Evolutionary conservation across 2,329 filamentous ascomycete genomes (phyloP).

Genomic region (Arachnomyces sp.): DNA sequence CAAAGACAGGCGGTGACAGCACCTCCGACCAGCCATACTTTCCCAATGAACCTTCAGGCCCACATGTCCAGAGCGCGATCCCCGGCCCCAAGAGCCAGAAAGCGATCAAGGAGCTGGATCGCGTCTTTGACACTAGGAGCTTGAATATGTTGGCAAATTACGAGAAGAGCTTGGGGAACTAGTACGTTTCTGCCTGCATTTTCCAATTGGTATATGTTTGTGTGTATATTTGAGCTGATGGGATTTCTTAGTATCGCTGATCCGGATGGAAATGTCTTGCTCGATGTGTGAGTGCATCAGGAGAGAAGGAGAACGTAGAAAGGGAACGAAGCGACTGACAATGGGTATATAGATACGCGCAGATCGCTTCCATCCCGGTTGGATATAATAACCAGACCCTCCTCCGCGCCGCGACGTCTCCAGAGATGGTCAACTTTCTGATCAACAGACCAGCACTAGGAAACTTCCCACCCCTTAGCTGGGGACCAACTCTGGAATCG

Average conservation of each 20-base stretch:
- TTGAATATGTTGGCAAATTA: constrained; percentile 79
- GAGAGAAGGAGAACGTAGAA: constrained; percentile 71
- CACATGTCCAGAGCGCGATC: constrained; percentile 52
- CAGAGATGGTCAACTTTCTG: constrained; percentile 70
- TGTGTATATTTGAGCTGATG: too few species aligned
- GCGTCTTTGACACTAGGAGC: constrained; percentile 78
- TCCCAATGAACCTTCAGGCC: constrained; percentile 51
- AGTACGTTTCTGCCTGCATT: constrained; percentile 37
- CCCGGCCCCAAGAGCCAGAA: constrained; percentile 69
- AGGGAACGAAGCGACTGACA: constrained; percentile 53
- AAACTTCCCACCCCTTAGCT: constrained; percentile 83
- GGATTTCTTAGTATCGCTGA: constrained; percentile 36
- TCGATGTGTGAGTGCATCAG: constrained; percentile 40
- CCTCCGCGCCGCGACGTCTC: constrained; percentile 60
- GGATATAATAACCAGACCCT: constrained; percentile 86
- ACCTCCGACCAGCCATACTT: constrained; percentile 44
- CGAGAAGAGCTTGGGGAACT: constrained; percentile 69
- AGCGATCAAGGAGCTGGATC: constrained; percentile 61
- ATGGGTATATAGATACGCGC: constrained; percentile 56
- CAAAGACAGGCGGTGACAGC: constrained; percentile 1
- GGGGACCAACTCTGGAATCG: constrained; percentile 69
- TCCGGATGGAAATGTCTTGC: constrained; percentile 43
- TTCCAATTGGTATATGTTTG: too few species aligned
- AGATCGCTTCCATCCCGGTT: constrained; percentile 87
- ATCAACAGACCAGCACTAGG: constrained; percentile 86